Conservation (phyloP, 495 filamentous ascomycete genomes). For the Xylaria longipes region DNA sequence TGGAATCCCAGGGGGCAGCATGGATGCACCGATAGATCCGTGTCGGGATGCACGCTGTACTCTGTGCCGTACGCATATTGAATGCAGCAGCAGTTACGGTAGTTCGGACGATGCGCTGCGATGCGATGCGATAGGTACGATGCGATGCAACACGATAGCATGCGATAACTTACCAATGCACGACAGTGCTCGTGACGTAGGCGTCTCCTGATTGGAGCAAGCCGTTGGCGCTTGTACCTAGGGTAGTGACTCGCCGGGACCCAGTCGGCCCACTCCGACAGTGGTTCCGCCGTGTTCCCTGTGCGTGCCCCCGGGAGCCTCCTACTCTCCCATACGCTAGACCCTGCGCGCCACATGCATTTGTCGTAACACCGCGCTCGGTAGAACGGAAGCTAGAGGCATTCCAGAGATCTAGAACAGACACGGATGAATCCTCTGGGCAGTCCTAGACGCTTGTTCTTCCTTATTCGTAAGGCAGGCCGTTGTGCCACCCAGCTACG, state of each 20-base stretch:
- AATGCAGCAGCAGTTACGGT: not conserved
- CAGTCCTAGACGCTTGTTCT: not conserved
- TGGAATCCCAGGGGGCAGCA: not conserved
- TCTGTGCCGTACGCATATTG: not conserved
- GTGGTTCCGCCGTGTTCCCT: not conserved
- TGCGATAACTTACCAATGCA: not conserved
- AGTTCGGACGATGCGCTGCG: not conserved
- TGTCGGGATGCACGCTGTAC: not conserved
- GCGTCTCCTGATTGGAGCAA: not conserved
- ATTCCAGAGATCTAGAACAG: conserved; percentile 1
- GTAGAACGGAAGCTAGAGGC: conserved; percentile 15
- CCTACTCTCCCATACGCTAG: not conserved
- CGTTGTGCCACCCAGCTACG: not conserved
- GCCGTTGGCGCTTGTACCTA: not conserved
- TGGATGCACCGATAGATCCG: not conserved
- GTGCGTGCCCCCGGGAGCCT: not conserved
- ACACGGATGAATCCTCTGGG: not conserved
- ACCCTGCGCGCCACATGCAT: conserved; percentile 13
- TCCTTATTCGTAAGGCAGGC: not conserved
- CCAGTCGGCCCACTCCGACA: conserved; percentile 8
- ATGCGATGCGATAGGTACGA: not conserved
- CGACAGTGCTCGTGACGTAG: conserved; percentile 6
- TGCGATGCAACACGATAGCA: not conserved
- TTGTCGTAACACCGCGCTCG: conserved; percentile 9
- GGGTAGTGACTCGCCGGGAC: conserved; percentile 1